Evolutionary conservation across 495 filamentous ascomycete genomes (phyloP).

Genomic region (Penicillium macrosclerotiorum): DNA sequence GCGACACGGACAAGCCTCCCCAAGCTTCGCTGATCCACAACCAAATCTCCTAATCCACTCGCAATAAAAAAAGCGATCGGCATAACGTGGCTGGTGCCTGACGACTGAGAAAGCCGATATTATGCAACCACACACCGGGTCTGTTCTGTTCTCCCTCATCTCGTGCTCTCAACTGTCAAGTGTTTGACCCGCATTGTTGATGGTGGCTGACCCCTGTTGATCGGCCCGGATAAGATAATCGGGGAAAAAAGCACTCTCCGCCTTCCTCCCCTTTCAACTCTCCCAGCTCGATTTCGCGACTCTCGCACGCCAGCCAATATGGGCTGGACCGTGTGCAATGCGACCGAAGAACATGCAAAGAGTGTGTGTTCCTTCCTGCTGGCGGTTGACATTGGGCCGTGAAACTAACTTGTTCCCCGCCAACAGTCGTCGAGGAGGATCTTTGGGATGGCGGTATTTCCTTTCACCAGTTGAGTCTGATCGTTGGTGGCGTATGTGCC

Average conservation of each 20-base stretch:
- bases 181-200: conserved; percentile 5
- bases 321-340: conserved; percentile 52
- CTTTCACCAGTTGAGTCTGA: conserved; percentile 48
- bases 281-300: neutral
- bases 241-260: conserved; percentile 7
- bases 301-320: conserved; percentile 29
- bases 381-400: too few species aligned
- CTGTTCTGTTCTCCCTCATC: neutral
- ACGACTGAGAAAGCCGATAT: neutral
- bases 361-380: conserved; percentile 29
- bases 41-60: neutral
- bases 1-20: too few species aligned
- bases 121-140: neutral
- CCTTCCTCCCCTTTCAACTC: conserved; percentile 11
- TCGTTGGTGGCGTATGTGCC: conserved; percentile 48
- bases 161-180: neutral
- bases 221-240: conserved; percentile 25
- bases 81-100: conserved; percentile 1
- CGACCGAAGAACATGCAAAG: conserved; percentile 42
- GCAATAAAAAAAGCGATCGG: neutral
- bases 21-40: too few species aligned
- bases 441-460: conserved; percentile 49
- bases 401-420: conserved; percentile 5
- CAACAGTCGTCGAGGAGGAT: conserved; percentile 37
- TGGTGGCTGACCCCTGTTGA: conserved; percentile 19